Evolutionary conservation across 2,329 filamentous ascomycete genomes (phyloP).

Genomic region (Rhytidhysteron rufulum): DNA sequence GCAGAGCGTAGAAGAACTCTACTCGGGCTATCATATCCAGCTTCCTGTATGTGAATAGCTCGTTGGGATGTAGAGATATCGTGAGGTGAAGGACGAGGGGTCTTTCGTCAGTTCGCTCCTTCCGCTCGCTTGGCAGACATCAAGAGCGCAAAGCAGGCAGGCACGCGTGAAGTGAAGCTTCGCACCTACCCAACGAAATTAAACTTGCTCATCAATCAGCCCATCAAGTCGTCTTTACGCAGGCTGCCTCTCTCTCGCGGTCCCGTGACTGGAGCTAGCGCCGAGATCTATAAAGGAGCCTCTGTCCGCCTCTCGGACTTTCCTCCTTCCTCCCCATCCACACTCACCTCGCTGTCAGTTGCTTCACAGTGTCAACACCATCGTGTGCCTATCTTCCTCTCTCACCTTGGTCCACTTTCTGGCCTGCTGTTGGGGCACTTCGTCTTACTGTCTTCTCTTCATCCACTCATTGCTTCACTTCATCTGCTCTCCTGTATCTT

Average conservation of each 20-base stretch:
- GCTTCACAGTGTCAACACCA: too few species aligned
- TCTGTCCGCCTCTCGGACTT: neutral
- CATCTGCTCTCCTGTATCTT: neutral
- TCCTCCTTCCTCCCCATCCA: neutral
- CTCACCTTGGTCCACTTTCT: neutral
- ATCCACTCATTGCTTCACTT: conserved; percentile 1
- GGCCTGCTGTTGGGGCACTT: neutral
- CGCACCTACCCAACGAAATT: neutral
- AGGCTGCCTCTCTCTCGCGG: too few species aligned
- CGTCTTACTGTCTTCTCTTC: neutral
- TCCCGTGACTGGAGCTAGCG: too few species aligned
- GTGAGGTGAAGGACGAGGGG: neutral
- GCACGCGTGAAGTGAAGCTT: neutral
- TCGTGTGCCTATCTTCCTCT: too few species aligned
- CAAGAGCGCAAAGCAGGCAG: neutral
- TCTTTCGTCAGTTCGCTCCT: neutral
- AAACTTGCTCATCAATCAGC: neutral
- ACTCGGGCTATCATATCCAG: neutral
- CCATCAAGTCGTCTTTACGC: too few species aligned
- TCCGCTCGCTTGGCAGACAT: neutral
- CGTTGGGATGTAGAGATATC: neutral
- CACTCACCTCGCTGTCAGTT: too few species aligned
- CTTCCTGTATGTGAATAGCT: neutral
- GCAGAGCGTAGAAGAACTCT: too few species aligned
- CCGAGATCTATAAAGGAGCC: neutral